Conservation (phyloP, 495 filamentous ascomycete genomes). For the Penicillium pulvis region DNA sequence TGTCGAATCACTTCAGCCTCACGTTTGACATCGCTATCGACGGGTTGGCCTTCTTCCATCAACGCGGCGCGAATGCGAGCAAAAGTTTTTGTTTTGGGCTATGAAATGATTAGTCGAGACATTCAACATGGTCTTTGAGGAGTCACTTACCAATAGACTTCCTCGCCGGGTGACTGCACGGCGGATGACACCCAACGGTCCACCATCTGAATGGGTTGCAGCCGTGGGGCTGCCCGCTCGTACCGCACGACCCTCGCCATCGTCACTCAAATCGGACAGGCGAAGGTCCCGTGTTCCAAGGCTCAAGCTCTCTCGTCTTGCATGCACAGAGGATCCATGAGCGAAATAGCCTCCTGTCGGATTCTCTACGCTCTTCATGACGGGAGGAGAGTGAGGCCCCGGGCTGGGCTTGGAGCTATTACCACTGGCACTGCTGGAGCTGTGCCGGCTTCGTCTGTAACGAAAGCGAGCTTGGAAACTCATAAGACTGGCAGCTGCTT, state of each 20-base stretch:
- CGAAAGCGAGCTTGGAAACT: slow-evolving; percentile 71
- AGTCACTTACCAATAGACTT: slow-evolving; percentile 70
- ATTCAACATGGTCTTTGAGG: neutral
- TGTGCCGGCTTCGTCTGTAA: slow-evolving; percentile 60
- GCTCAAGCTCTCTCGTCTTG: slow-evolving; percentile 80
- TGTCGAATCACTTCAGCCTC: slow-evolving; percentile 95
- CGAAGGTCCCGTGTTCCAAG: slow-evolving; percentile 84
- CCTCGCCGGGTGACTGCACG: slow-evolving; percentile 80
- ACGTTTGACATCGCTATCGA: slow-evolving; percentile 85
- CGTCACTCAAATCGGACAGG: slow-evolving; percentile 83
- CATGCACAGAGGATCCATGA: slow-evolving; percentile 49
- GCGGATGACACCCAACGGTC: slow-evolving; percentile 54
- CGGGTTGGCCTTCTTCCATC: slow-evolving; percentile 79
- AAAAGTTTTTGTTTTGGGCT: slow-evolving; percentile 95
- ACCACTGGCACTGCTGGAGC: slow-evolving; percentile 69
- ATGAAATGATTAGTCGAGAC: neutral
- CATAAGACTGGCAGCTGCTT: slow-evolving; percentile 68
- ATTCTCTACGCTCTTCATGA: slow-evolving; percentile 62
- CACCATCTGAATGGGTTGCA: slow-evolving; percentile 42
- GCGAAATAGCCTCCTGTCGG: slow-evolving; percentile 49
- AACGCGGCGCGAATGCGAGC: slow-evolving; percentile 89
- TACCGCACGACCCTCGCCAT: slow-evolving; percentile 56
- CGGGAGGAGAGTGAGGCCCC: slow-evolving; percentile 61
- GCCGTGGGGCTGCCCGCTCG: slow-evolving; percentile 47
- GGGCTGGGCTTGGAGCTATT: slow-evolving; percentile 71